These are phyloP conservation scores for Nakazawaea anatomiae DNA, from an alignment of 805 yeast genomes.

Conservation along the genomic window DNA sequence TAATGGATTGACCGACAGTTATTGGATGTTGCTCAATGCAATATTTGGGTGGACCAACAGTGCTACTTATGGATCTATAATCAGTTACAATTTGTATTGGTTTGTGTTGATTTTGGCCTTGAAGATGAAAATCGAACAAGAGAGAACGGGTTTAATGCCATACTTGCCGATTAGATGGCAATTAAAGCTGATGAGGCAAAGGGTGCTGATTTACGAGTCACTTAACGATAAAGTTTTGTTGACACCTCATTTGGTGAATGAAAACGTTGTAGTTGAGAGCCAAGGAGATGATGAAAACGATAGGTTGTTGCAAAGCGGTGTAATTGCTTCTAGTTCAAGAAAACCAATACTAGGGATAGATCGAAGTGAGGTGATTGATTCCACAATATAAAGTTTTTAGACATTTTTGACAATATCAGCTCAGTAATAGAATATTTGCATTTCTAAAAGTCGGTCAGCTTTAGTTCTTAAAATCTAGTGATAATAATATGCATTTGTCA, in stretches of 20 bases:
- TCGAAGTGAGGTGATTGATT: neutral
- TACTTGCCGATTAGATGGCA: constrained; percentile 59
- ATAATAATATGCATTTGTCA: too few relatives aligned
- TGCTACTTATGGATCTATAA: constrained; percentile 85
- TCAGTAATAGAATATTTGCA: too few relatives aligned
- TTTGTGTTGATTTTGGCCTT: constrained; percentile 38
- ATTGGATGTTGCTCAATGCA: constrained; percentile 89
- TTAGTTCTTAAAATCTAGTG: too few relatives aligned
- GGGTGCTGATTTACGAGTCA: constrained; percentile 16
- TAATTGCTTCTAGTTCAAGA: neutral
- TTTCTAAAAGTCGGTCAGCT: too few relatives aligned
- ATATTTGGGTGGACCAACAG: constrained; percentile 91
- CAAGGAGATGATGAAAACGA: constrained; percentile 1
- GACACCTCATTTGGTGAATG: neutral
- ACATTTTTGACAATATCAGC: neutral
- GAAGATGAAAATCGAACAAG: constrained; percentile 39
- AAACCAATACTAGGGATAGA: neutral
- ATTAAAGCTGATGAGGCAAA: constrained; percentile 43
- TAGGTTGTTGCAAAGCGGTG: neutral
- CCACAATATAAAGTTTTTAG: neutral
- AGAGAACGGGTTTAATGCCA: constrained; percentile 54
- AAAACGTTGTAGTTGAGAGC: neutral
- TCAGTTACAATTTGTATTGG: constrained; percentile 74
- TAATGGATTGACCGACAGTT: constrained; percentile 86
- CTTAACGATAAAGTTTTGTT: constrained; percentile 3